Percentiles rank a stretch among this genome's conserved stretches.
phyloP scores from a whole-genome alignment of 2,329 filamentous ascomycete species.

The Penicillium janthinellum region DNA sequence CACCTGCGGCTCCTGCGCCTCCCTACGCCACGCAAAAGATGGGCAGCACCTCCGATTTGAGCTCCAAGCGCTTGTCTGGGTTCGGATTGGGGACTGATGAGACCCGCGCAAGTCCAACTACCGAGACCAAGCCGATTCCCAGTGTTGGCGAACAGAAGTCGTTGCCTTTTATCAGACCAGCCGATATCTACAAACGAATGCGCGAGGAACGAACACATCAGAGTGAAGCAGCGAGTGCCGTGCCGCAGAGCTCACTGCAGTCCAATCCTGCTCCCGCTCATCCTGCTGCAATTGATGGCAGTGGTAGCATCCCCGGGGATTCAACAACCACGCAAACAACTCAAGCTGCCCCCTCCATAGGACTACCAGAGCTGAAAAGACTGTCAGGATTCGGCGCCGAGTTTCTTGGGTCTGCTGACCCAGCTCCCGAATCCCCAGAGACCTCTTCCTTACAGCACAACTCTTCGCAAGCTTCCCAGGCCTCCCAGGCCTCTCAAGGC shows the following conservation, averaged over 20 bases:
- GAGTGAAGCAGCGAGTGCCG: not conserved
- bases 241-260: not conserved
- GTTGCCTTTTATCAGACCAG: constrained; percentile 68
- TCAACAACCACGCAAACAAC: constrained; percentile 3
- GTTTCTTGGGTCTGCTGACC: constrained; percentile 24
- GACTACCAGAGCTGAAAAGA: constrained; percentile 48
- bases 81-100: constrained; percentile 15
- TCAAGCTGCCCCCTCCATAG: constrained; percentile 22
- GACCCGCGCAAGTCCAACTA: constrained; percentile 18
- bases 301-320: not conserved
- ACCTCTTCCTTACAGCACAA: constrained; percentile 51
- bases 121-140: constrained; percentile 31
- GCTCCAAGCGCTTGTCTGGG: constrained; percentile 22
- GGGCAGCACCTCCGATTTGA: constrained; percentile 27
- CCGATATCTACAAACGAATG: constrained; percentile 75
- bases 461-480: constrained; percentile 45
- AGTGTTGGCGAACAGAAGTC: constrained; percentile 46
- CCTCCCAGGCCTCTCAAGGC: constrained; percentile 35
- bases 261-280: not conserved
- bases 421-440: constrained; percentile 19
- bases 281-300: not conserved
- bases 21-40: constrained; percentile 31
- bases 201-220: constrained; percentile 62
- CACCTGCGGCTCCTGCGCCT: constrained; percentile 34
- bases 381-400: constrained; percentile 43